These are phyloP conservation scores for Aspergillus bombycis DNA, from an alignment of 2,329 filamentous ascomycete genomes.

Conservation along the genomic window DNA sequence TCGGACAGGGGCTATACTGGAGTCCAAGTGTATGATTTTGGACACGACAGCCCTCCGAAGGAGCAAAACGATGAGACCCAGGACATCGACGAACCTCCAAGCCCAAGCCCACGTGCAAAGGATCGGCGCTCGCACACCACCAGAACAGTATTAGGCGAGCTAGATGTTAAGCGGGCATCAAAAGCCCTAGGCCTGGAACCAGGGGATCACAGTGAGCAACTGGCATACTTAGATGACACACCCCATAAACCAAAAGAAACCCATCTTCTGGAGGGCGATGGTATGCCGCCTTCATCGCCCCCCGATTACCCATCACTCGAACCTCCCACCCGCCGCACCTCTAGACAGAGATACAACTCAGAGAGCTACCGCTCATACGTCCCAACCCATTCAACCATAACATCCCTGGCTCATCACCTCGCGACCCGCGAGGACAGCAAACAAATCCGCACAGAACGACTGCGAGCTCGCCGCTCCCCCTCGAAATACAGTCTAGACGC, in stretches of 20 bases:
- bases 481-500: slow-evolving; percentile 36
- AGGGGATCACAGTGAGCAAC: slow-evolving; percentile 33
- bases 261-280: slow-evolving; percentile 19
- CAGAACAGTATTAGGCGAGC: slow-evolving; percentile 17
- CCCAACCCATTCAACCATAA: slow-evolving; percentile 30
- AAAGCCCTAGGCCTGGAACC: slow-evolving; percentile 30
- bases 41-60: slow-evolving; percentile 23
- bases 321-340: slow-evolving; percentile 23
- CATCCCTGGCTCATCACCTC: slow-evolving; percentile 28
- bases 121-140: slow-evolving; percentile 22
- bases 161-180: slow-evolving; percentile 28
- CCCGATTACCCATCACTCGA: slow-evolving; percentile 32
- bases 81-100: slow-evolving; percentile 37
- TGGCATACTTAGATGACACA: slow-evolving; percentile 25
- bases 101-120: slow-evolving; percentile 41
- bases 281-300: slow-evolving; percentile 36
- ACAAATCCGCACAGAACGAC: slow-evolving; percentile 25
- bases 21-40: slow-evolving; percentile 33
- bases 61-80: slow-evolving; percentile 30
- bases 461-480: slow-evolving; percentile 27
- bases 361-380: slow-evolving; percentile 28
- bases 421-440: slow-evolving; percentile 22
- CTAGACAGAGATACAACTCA: slow-evolving; percentile 26
- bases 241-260: slow-evolving; percentile 19
- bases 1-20: slow-evolving; percentile 34